These are phyloP conservation scores for Lepidium sativum DNA, from an alignment of 345 rosid genomes.

Conservation along the genomic window DNA sequence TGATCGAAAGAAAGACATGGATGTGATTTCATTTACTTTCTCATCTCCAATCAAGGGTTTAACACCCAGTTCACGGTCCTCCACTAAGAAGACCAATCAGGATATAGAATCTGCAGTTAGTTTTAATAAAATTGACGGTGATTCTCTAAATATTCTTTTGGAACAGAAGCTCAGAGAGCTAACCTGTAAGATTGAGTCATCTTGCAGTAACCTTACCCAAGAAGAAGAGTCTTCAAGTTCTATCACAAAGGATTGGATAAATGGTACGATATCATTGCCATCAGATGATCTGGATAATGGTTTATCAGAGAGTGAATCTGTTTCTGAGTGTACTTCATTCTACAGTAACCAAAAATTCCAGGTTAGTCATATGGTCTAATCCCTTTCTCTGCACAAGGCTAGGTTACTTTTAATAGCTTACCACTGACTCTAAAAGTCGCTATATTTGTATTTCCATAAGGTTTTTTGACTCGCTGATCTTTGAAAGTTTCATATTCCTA, in stretches of 20 bases:
- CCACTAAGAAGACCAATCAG: conserved; percentile 18
- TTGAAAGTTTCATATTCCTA: background rate
- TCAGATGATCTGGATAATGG: conserved; percentile 31
- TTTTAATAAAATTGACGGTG: conserved; percentile 35
- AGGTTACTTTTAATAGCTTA: background rate
- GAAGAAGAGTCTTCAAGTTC: conserved; percentile 33
- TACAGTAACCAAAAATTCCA: conserved; percentile 38
- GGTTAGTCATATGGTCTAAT: conserved; percentile 30
- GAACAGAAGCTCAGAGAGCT: conserved; percentile 73
- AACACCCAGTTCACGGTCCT: conserved; percentile 20
- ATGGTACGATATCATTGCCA: conserved; percentile 23
- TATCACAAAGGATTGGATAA: conserved; percentile 31
- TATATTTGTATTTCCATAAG: background rate
- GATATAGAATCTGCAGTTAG: conserved; percentile 9
- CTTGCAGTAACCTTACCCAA: conserved; percentile 39
- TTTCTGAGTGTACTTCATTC: conserved; percentile 32
- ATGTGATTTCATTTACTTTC: conserved; percentile 91
- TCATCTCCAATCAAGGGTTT: conserved; percentile 60
- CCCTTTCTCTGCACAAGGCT: background rate
- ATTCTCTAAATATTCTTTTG: conserved; percentile 55
- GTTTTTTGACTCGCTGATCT: background rate
- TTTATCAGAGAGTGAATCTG: conserved; percentile 23
- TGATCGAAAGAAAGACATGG: conserved; percentile 42
- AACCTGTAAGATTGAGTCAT: conserved; percentile 50
- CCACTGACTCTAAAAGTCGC: background rate